Base-by-base conservation (phyloP, 2,329 filamentous ascomycete species). In the Lasiodiplodia hormozganensis region DNA sequence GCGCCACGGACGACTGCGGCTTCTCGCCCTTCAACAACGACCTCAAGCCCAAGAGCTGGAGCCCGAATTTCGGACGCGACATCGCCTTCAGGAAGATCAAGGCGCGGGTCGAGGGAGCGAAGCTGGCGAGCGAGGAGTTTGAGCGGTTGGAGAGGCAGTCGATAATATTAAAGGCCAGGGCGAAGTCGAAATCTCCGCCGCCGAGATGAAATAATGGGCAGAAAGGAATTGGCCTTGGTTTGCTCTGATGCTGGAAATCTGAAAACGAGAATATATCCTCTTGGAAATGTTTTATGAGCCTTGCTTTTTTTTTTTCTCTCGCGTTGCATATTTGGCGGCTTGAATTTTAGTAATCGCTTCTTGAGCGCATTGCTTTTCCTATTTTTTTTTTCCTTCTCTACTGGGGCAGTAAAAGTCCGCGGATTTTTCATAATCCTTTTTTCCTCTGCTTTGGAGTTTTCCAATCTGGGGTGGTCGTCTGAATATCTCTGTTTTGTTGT, bases 21-120 rank as follows among this genome's bases (percentile, higher is more conserved):
- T 67, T 67, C 16, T 58, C 53, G 10, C 65, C 65, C 1, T 67
- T 67, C 54, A 67, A 60, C 54, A 67, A 67, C 43, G 65, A 67
- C 43, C 54, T 67, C 23, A 67, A 67, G 34, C 65, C 65, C 65
- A 67, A 67, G 54, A 67, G 65, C 21, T 67, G 65, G 65, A 67
- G 65, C 25, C 65, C 65, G 4, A 67, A 67, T 11, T 67, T 67
- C 5, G 65, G 65, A n/a, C 21, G 65, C 2, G 65, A 67, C 28
- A 67, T 67, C 16, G 65, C 65, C 6, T 67, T 67, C 21, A 54
- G 65, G 28, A 67, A 67, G 47, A 67, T 67, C 43, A 67, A 58
- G 16, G 38, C 65, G 8, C 43, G 65, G 8, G 56, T 67, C 31
- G 65, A 52, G 31, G 65, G 65, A n/a, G 65, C 65, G 2, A 51